Evolutionary conservation across 2,329 filamentous ascomycete species (phyloP), one percentile per base, ranked within the genome.

Genomic region (Epichloe scottii): DNA sequence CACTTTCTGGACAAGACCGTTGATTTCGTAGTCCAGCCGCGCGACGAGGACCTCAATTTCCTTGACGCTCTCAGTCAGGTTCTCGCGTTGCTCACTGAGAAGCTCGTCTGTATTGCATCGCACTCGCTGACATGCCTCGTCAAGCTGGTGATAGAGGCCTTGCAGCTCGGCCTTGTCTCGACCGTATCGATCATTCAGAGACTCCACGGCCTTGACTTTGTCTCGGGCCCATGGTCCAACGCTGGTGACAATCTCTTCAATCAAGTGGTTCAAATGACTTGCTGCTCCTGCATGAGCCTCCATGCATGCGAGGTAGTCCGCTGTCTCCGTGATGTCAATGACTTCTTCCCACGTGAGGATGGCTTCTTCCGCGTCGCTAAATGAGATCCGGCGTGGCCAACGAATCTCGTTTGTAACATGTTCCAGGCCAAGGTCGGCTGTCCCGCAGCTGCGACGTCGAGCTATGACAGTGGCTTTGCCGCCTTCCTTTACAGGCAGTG

Each of bases 21-120:
- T 80, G 54, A 96, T 84, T 71, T 96, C 91, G 66, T 97, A 97
- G 61, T 97, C 90, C 51, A 97, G 74, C 66, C 90, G 90, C 19
- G 89, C 88, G 3, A 85, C 81, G 39, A 94, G 72, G 21, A 85
- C 78, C 63, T 95, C 89, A 14, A 96, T 75, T 56, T 93, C 87
- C 64, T 85, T 85, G 54, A 89, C 73, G 15, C 77, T 77, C 62
- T 93, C 87, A 4, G 77, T 79, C 38, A 95, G 71, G 49, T 78
- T 75, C 21, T 76, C 74, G 40, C 83, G 79, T 66, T 94, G 86
- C 46, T 84, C 79, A 0, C 76, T 74, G 10, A 95, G 68, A 15
- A 89, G 70, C 52, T 87, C 84, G 35, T 84, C 78, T 1, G 84
- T 83, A 52, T 77, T 76, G 51, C 85, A 76, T 54, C 82, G 79